These are phyloP conservation scores for Isoetes taiwanensis DNA, from an alignment of 75 land plant species.

Conservation along the genomic window DNA sequence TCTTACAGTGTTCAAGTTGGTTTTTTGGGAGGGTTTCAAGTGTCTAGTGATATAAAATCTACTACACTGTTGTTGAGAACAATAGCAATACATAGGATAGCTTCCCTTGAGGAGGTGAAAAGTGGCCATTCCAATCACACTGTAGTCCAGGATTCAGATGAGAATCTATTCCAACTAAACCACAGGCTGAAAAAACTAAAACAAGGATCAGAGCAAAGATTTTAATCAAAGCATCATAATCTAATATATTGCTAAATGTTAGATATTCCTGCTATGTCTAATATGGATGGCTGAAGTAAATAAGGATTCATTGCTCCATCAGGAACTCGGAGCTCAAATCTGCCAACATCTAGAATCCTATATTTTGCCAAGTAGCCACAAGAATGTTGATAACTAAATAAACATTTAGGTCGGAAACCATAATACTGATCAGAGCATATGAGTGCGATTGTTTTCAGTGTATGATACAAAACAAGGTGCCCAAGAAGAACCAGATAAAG, in stretches of 20 bases:
- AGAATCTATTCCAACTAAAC: neutral
- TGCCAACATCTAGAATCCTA: neutral
- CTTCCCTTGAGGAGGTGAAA: slow-evolving; percentile 1
- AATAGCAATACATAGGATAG: neutral
- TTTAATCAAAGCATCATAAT: no score
- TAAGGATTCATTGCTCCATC: slow-evolving; percentile 7
- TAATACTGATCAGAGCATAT: neutral
- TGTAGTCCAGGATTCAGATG: neutral
- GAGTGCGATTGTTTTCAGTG: slow-evolving; percentile 5
- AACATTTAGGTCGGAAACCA: neutral
- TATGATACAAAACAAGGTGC: neutral
- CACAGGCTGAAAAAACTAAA: neutral
- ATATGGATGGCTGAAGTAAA: neutral
- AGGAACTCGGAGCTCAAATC: neutral
- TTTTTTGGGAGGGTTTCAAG: neutral
- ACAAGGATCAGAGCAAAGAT: neutral
- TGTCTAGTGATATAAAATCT: neutral
- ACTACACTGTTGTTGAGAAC: neutral
- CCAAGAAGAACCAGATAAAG: slow-evolving; percentile 4
- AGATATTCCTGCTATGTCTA: neutral
- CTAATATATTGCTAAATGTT: neutral
- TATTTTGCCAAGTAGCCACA: no score
- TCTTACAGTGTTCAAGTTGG: no score
- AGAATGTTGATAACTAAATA: no score
- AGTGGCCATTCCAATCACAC: neutral